Evolutionary conservation across 2,329 filamentous ascomycete species (phyloP).

Genomic region (Nemania serpens): DNA sequence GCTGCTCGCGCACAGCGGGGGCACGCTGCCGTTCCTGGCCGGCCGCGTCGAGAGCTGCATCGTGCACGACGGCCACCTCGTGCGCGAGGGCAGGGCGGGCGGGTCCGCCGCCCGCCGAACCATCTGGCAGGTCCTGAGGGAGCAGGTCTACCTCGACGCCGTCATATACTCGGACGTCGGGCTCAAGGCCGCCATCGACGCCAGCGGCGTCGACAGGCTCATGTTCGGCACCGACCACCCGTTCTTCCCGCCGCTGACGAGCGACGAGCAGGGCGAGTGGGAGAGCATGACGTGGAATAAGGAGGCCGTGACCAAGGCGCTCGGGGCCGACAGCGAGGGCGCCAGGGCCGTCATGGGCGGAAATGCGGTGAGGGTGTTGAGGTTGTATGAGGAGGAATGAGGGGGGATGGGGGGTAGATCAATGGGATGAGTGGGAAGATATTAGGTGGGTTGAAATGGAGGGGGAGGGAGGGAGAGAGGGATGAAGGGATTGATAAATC

Average conservation of each 20-base stretch:
- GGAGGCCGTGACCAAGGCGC: conserved; percentile 38
- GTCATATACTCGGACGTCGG: conserved; percentile 81
- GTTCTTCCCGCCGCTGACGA: conserved; percentile 77
- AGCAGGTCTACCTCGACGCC: conserved; percentile 86
- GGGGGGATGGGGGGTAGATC: background rate
- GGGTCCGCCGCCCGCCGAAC: conserved; percentile 54
- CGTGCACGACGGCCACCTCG: conserved; percentile 77
- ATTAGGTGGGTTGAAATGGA: too few relatives aligned
- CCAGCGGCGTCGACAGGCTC: conserved; percentile 66
- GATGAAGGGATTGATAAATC: too few relatives aligned
- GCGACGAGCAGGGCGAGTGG: conserved; percentile 68
- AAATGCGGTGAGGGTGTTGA: conserved; percentile 39
- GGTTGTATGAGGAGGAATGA: conserved; percentile 34
- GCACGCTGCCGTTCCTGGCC: conserved; percentile 85
- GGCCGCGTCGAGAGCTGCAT: conserved; percentile 89
- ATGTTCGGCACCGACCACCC: conserved; percentile 86
- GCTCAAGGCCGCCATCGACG: conserved; percentile 70
- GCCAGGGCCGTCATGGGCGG: conserved; percentile 41
- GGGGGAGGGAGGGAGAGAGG: too few relatives aligned
- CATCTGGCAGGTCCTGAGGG: conserved; percentile 61
- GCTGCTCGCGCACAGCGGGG: conserved; percentile 85
- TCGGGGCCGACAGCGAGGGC: conserved; percentile 37
- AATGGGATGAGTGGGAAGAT: background rate
- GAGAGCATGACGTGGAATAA: conserved; percentile 68
- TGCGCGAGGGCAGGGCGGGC: conserved; percentile 61